These are phyloP conservation scores for Amphicarpaea edgeworthii DNA, from an alignment of 306 rosid genomes.

Conservation along the genomic window DNA sequence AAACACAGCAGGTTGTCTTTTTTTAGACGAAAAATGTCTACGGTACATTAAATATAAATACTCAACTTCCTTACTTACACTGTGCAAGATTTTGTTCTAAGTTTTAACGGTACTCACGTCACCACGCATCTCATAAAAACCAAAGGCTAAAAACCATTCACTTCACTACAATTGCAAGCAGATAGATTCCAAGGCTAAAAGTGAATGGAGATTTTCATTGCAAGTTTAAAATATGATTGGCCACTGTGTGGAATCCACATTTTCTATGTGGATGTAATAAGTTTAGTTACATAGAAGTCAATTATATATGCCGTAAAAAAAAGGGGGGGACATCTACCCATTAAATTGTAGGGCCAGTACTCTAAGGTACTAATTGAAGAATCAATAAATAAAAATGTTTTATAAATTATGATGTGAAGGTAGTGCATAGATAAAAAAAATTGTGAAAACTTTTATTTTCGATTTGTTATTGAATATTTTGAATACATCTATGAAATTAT, in stretches of 20 bases:
- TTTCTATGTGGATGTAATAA: conserved; percentile 17
- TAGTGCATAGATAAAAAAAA: not conserved
- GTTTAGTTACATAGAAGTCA: not conserved
- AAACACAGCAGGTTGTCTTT: conserved; percentile 14
- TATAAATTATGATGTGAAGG: not conserved
- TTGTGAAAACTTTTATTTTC: no score
- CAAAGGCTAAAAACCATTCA: not conserved
- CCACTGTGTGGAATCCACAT: conserved; percentile 1
- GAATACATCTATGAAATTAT: no score
- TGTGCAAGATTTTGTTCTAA: conserved; percentile 11
- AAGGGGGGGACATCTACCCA: not conserved
- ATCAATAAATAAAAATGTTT: not conserved
- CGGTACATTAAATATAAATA: not conserved
- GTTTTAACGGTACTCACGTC: conserved; percentile 3
- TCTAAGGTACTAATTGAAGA: not conserved
- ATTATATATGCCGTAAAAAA: not conserved
- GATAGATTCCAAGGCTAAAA: not conserved
- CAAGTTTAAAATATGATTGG: not conserved
- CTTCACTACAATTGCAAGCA: not conserved
- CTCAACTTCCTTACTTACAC: not conserved
- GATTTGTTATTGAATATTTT: no score
- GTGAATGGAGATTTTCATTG: not conserved
- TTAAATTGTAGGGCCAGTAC: not conserved
- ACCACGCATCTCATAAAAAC: conserved; percentile 1
- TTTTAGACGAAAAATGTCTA: conserved; percentile 12